Base-by-base conservation (phyloP, 2,329 filamentous ascomycete genomes). In the Curvularia sp. region DNA sequence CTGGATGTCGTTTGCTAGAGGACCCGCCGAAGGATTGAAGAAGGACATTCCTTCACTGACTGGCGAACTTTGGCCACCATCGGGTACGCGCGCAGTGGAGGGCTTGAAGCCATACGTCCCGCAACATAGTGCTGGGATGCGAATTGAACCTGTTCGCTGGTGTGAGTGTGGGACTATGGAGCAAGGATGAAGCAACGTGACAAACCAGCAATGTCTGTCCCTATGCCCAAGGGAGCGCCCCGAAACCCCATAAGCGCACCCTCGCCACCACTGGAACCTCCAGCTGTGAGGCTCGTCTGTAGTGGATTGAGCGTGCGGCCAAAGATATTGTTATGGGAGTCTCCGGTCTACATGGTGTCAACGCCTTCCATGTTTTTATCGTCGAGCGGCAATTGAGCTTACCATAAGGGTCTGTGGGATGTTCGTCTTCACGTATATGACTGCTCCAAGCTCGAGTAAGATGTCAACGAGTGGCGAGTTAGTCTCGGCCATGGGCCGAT, bases 371-470 rank as follows among this genome's bases (percentile, higher is more conserved):
- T 15, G 13, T 15, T 1, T 34, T 15, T 5, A 13, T 32, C 12
- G 4, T 7, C 12, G 15, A 36, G 2, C 8, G 19, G 6, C 4
- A 36, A 18, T 19, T 2, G 9, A 2, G 46, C 48, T 81, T 50
- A 87, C 86, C 86, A 89, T 88, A 79, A 88, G 84, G 7, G 85
- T 84, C 3, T 84, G 86, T 0, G 88, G 87, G 2, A 90, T 77
- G 64, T 89, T 89, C 0, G 88, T 90, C 75, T 90, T 90, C 60
- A 83, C 80, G 62, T 89, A 87, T n/a, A 88, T 73, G 0, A 90
- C 80, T 0, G 87, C 88, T 1, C 89, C 89, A 0, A 86, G 79
- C 15, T 81, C 79, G 8, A 83, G 74, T 2, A 90, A 72, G 0
- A 88, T 77, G n/a, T 82, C 78, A 0, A 88, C 82, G 4, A 88